phyloP scores from a whole-genome alignment of 2,329 filamentous ascomycete species.

The Eurotiales sp. region DNA sequence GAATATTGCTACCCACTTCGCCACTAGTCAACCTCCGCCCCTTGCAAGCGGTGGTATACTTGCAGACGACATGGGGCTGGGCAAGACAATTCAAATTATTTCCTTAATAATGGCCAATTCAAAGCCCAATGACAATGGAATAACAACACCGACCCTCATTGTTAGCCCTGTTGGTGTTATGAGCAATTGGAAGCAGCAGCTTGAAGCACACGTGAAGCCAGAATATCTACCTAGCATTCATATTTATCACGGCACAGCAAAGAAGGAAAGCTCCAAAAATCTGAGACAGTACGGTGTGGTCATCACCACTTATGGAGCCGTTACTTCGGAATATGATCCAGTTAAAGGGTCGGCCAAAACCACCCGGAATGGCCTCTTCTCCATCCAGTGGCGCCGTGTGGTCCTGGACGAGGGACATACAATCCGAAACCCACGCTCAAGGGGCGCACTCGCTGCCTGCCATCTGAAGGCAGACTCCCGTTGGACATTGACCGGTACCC shows the following conservation, averaged over 20 bases:
- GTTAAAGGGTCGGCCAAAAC: constrained; percentile 36
- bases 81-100: constrained; percentile 84
- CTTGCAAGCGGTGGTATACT: constrained; percentile 79
- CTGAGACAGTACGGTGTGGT: constrained; percentile 69
- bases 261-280: constrained; percentile 53
- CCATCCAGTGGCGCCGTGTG: constrained; percentile 70
- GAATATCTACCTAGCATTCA: constrained; percentile 63
- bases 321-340: constrained; percentile 62
- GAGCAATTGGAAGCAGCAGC: constrained; percentile 85
- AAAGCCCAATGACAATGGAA: constrained; percentile 39
- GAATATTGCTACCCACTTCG: constrained; percentile 70
- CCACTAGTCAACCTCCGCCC: constrained; percentile 53
- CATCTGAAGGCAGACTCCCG: constrained; percentile 65
- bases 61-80: constrained; percentile 89
- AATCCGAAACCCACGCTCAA: constrained; percentile 73
- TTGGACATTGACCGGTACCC: constrained; percentile 78
- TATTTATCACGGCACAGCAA: constrained; percentile 66
- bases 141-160: constrained; percentile 66
- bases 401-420: constrained; percentile 81
- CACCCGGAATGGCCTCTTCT: constrained; percentile 51
- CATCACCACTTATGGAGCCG: constrained; percentile 77
- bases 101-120: constrained; percentile 65
- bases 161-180: constrained; percentile 80
- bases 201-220: constrained; percentile 64
- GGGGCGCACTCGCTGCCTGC: constrained; percentile 65